Percentiles rank a stretch among this genome's conserved stretches.
Conservation (phyloP, 2,329 filamentous ascomycete species). For the Pseudogymnoascus sp. region DNA sequence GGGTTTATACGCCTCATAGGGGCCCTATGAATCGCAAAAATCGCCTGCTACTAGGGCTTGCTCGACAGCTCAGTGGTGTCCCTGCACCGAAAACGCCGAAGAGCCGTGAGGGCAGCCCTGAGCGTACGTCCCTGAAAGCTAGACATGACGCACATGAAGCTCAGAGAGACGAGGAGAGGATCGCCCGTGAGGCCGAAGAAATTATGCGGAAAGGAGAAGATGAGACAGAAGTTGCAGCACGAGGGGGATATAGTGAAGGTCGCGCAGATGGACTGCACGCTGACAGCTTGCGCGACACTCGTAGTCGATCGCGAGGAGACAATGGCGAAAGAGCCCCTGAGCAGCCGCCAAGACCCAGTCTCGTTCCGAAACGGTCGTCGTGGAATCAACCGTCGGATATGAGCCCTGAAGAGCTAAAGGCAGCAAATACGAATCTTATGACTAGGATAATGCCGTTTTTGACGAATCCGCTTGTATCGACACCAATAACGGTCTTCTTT, state of each 20-base stretch:
- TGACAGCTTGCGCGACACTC: slow-evolving; percentile 24
- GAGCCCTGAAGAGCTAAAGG: slow-evolving; percentile 63
- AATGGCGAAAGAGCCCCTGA: background rate
- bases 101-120: slow-evolving; percentile 25
- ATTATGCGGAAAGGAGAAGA: slow-evolving; percentile 65
- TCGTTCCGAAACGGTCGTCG: slow-evolving; percentile 37
- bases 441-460: slow-evolving; percentile 82
- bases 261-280: slow-evolving; percentile 40
- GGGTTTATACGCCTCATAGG: slow-evolving; percentile 82
- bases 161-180: slow-evolving; percentile 53
- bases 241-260: slow-evolving; percentile 65
- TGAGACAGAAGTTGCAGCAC: slow-evolving; percentile 62
- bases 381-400: slow-evolving; percentile 46
- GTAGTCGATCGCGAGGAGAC: slow-evolving; percentile 9
- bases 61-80: slow-evolving; percentile 79
- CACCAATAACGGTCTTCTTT: slow-evolving; percentile 86
- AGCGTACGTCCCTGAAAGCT: slow-evolving; percentile 21
- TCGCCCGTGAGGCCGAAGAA: slow-evolving; percentile 65
- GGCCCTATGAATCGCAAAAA: slow-evolving; percentile 84
- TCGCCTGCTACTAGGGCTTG: slow-evolving; percentile 75
- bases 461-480: slow-evolving; percentile 68
- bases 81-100: slow-evolving; percentile 49
- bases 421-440: slow-evolving; percentile 83
- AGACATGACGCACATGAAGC: slow-evolving; percentile 39
- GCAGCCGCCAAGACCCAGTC: slow-evolving; percentile 21